Base-by-base conservation (phyloP, 805 yeast species). In the Candida maris region DNA sequence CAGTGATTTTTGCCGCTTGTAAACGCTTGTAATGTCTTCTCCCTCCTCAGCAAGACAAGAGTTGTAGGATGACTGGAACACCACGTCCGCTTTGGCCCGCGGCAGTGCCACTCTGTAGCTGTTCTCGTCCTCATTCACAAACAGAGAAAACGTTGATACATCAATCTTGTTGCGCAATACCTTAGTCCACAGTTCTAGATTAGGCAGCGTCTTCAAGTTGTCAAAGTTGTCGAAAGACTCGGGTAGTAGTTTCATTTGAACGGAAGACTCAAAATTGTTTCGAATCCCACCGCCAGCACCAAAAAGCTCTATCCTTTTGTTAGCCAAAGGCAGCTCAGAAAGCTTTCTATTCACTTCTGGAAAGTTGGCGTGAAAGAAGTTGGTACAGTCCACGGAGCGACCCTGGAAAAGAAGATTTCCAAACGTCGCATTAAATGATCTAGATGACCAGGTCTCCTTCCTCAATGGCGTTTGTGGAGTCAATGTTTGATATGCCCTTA, bases 221-320 rank as follows among this genome's bases (percentile, higher is more conserved):
- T 45, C 44, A 20, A 50, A 38, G n/a, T 46, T 37, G 15, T 38
- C 37, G 32, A 48, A 59, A 4, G 56, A 60, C 44, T 63, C 59
- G 1, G 68, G 65, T 13, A 56, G 40, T 28, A 63, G 41, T 32
- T 55, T 57, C 20, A 63, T 38, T 19, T 57, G 56, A 13, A 59
- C 29, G 15, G 54, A 50, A 22, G 50, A 46, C 14, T 47, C 54
- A 24, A 57, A 61, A 27, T 53, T 35, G 24, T 53, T 53, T 33
- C 44, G 45, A 19, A 59, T 49, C 32, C 61, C 62, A 29, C 64
- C 63, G 4, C 51, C 54, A 1, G 42, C 37, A 6, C 62, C 64
- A 45, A 59, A 54, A 20, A 57, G 39, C 8, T 39, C 34, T 3
- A 52, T 42, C 4, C 35, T 37, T 30, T 52, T 56, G 30, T 59